phyloP scores from a whole-genome alignment of 2,329 filamentous ascomycete species.

The Stagonosporopsis rhizophila region DNA sequence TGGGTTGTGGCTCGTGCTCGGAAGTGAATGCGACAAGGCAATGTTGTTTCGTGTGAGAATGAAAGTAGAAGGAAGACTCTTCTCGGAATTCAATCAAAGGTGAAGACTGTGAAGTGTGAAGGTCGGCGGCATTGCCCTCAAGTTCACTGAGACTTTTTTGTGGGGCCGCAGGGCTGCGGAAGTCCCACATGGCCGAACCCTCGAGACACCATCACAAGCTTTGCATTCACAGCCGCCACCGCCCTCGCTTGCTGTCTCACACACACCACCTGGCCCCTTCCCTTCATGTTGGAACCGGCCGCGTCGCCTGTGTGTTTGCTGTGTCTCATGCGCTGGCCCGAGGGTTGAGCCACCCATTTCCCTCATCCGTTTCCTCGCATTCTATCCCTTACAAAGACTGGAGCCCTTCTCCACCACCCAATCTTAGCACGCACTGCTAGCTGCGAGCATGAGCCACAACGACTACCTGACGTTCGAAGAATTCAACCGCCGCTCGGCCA shows the following conservation, averaged over 20 bases:
- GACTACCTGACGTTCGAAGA: conserved; percentile 28
- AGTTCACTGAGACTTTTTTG: conserved; percentile 8
- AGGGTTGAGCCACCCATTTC: conserved; percentile 36
- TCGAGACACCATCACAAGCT: conserved; percentile 14
- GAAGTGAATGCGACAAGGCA: background rate
- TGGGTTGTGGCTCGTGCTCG: background rate
- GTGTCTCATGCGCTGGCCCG: conserved; percentile 42
- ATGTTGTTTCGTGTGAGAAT: background rate
- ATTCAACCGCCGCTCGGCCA: conserved; percentile 23
- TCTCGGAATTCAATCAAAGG: too few relatives aligned
- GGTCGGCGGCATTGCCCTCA: background rate
- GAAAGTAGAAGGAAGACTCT: background rate
- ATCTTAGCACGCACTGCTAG: conserved; percentile 1
- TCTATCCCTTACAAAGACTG: conserved; percentile 19
- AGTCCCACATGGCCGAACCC: conserved; percentile 10
- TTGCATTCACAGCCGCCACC: conserved; percentile 27
- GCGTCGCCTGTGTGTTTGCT: conserved; percentile 38
- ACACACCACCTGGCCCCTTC: conserved; percentile 10
- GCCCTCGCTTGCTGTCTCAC: conserved; percentile 18
- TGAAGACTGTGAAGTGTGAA: background rate
- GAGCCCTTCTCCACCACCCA: conserved; percentile 15
- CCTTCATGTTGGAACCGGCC: conserved; percentile 47
- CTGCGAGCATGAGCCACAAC: conserved; percentile 30
- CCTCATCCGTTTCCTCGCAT: conserved; percentile 18
- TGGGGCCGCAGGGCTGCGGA: conserved; percentile 14